A percentile compares a stretch with the other conserved stretches of the same genome.
Conservation (phyloP, 2,329 filamentous ascomycete species). For the Ascochyta lentis region DNA sequence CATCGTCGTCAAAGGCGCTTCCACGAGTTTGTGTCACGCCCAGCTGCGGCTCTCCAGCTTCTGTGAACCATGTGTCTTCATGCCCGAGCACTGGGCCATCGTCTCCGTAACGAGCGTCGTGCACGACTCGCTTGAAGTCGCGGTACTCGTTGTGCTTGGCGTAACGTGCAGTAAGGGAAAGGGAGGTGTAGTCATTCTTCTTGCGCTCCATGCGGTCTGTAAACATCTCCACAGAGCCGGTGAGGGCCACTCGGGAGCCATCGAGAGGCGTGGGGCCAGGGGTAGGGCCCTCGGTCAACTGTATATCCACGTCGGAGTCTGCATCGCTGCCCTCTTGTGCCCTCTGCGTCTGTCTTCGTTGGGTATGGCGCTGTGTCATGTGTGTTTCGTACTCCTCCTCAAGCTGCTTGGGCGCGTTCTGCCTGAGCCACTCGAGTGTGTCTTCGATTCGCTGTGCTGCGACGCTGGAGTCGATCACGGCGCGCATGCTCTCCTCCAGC, state of each 20-base stretch:
- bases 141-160: slow-evolving; percentile 66
- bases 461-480: slow-evolving; percentile 63
- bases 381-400: slow-evolving; percentile 43
- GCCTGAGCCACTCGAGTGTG: slow-evolving; percentile 52
- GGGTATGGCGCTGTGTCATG: slow-evolving; percentile 45
- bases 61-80: slow-evolving; percentile 68
- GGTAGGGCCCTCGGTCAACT: slow-evolving; percentile 47
- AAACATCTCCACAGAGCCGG: slow-evolving; percentile 49
- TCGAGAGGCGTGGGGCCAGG: slow-evolving; percentile 49
- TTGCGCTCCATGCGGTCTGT: slow-evolving; percentile 47
- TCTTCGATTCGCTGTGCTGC: slow-evolving; percentile 55
- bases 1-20: slow-evolving; percentile 59
- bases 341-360: slow-evolving; percentile 22
- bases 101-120: slow-evolving; percentile 65
- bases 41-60: slow-evolving; percentile 53
- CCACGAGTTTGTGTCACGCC: slow-evolving; percentile 47
- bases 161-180: slow-evolving; percentile 56
- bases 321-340: slow-evolving; percentile 22
- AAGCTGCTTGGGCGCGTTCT: slow-evolving; percentile 42
- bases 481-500: slow-evolving; percentile 65
- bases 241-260: slow-evolving; percentile 39
- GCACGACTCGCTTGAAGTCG: slow-evolving; percentile 66
- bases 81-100: slow-evolving; percentile 62
- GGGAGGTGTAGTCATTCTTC: slow-evolving; percentile 53
- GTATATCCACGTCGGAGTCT: slow-evolving; percentile 45